Conservation (phyloP, 225 moss, liverwort and hornwort genomes). For the Pseudisothecium myosuroides region DNA sequence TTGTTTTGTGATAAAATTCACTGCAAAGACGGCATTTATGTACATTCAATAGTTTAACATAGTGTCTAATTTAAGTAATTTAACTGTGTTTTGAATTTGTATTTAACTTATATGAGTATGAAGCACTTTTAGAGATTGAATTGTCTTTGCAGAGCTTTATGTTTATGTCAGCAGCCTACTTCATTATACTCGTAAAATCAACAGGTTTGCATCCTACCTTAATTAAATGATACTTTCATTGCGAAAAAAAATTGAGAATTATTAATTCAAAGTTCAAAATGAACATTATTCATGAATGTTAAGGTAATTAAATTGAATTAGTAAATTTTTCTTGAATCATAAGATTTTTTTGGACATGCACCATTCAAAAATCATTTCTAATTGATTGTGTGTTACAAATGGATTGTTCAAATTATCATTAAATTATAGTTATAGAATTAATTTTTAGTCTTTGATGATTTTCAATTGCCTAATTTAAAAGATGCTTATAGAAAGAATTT, state of each 20-base stretch:
- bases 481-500: too few species aligned
- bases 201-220: not conserved
- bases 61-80: not conserved
- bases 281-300: not conserved
- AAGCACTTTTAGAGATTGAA: constrained; percentile 8
- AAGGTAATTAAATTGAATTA: not conserved
- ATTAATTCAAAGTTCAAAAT: not conserved
- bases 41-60: not conserved
- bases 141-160: not conserved
- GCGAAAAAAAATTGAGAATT: not conserved
- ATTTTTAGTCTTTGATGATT: not conserved
- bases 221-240: not conserved
- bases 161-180: not conserved
- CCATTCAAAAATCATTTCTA: not conserved
- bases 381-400: not conserved
- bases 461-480: not conserved
- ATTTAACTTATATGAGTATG: not conserved
- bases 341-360: not conserved
- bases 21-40: not conserved
- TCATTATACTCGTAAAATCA: not conserved
- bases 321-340: not conserved
- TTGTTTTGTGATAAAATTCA: not conserved
- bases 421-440: too few species aligned
- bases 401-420: not conserved
- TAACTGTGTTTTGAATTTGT: not conserved